Evolutionary conservation across 1,284 basidiomycete species (phyloP).

Genomic region (Cutaneotrichosporon spelunceum): DNA sequence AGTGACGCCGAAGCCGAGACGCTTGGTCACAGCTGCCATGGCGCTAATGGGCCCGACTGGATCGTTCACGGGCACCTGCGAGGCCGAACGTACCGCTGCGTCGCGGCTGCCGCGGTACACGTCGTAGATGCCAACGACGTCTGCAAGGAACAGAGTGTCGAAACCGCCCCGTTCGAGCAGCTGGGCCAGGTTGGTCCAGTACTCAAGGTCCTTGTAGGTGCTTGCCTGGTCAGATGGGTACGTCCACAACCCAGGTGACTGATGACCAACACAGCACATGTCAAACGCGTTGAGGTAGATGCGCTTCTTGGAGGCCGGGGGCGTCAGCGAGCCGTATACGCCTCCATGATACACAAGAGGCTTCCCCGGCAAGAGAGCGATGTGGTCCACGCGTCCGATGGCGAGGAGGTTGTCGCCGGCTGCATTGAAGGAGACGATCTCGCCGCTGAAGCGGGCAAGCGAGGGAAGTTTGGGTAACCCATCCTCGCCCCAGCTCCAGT

Average conservation of each 20-base stretch:
- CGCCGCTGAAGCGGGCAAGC: constrained; percentile 15
- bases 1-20: constrained; percentile 26
- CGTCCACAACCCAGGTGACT: constrained; percentile 20
- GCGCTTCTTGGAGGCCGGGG: not conserved
- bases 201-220: constrained; percentile 25
- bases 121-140: constrained; percentile 23
- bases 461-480: constrained; percentile 15
- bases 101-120: constrained; percentile 21
- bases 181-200: constrained; percentile 20
- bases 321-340: constrained; percentile 12
- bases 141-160: constrained; percentile 19
- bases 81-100: constrained; percentile 14
- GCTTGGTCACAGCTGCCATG: constrained; percentile 23
- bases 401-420: constrained; percentile 24
- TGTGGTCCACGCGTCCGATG: constrained; percentile 10
- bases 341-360: constrained; percentile 22
- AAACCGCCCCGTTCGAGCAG: constrained; percentile 19
- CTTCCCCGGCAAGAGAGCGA: constrained; percentile 7
- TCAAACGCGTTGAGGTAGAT: constrained; percentile 23
- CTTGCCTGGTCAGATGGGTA: constrained; percentile 14
- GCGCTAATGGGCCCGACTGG: constrained; percentile 16
- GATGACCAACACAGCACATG: constrained; percentile 25
- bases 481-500: constrained; percentile 17
- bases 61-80: constrained; percentile 24
- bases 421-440: constrained; percentile 14